Conservation (phyloP, 768 basidiomycete genomes). For the Multifurca ochricompacta region DNA sequence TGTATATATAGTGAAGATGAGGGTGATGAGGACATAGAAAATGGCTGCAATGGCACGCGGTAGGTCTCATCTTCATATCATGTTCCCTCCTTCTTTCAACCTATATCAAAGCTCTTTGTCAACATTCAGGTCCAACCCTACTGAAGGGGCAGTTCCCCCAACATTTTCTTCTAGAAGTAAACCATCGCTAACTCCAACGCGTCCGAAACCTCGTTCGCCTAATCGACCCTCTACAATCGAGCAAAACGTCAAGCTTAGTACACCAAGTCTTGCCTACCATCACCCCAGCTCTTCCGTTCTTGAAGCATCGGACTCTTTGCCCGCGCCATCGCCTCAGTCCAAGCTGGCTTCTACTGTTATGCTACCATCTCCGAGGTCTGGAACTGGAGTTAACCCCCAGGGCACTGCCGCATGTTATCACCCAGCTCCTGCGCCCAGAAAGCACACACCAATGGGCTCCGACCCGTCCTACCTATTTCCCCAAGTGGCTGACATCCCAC, state of each 20-base stretch:
- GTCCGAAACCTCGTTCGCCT: background rate
- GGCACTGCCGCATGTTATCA: background rate
- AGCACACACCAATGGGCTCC: background rate
- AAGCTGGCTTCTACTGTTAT: background rate
- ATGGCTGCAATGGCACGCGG: background rate
- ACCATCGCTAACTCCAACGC: background rate
- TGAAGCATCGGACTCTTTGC: background rate
- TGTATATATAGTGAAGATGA: conserved; percentile 15
- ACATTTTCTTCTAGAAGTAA: background rate
- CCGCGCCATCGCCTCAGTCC: background rate
- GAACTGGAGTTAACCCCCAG: background rate
- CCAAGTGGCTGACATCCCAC: background rate
- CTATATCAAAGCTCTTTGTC: background rate
- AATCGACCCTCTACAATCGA: background rate
- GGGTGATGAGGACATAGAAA: conserved; percentile 4
- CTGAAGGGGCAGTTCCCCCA: background rate
- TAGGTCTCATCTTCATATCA: background rate
- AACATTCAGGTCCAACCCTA: background rate
- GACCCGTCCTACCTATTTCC: background rate
- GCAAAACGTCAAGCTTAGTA: background rate
- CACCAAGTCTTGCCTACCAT: background rate
- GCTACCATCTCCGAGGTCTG: background rate
- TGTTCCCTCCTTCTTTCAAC: background rate
- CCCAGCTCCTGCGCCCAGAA: background rate
- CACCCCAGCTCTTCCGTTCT: background rate